Conservation (phyloP, 2,329 filamentous ascomycete genomes). For the Lasiodiplodia citricola region DNA sequence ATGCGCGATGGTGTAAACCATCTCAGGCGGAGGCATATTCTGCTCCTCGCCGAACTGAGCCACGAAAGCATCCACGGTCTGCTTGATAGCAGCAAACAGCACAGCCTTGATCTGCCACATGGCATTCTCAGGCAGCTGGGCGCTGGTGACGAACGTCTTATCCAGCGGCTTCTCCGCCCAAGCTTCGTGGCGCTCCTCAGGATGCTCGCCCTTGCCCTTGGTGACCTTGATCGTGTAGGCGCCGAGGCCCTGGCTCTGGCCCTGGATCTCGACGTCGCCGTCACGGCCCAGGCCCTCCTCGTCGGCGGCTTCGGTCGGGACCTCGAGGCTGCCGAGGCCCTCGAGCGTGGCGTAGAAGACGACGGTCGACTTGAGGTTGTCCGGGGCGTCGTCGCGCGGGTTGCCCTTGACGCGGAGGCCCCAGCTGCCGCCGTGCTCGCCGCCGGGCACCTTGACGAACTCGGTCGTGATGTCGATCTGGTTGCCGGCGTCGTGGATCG, state of each 20-base stretch:
- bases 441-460: slow-evolving; percentile 91
- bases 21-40: slow-evolving; percentile 79
- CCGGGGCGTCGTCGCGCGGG: slow-evolving; percentile 70
- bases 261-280: slow-evolving; percentile 71
- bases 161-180: slow-evolving; percentile 73
- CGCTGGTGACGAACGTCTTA: slow-evolving; percentile 75
- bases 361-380: slow-evolving; percentile 74
- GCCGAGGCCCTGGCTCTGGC: slow-evolving; percentile 73
- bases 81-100: slow-evolving; percentile 67
- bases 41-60: slow-evolving; percentile 63
- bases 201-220: slow-evolving; percentile 68
- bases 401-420: slow-evolving; percentile 84
- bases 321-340: slow-evolving; percentile 70
- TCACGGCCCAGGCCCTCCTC: slow-evolving; percentile 60
- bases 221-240: slow-evolving; percentile 81
- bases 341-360: slow-evolving; percentile 85
- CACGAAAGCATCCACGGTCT: slow-evolving; percentile 64
- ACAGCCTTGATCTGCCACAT: slow-evolving; percentile 83
- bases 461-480: slow-evolving; percentile 88
- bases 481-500: slow-evolving; percentile 89
- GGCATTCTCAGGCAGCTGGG: slow-evolving; percentile 68
- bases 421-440: slow-evolving; percentile 87
- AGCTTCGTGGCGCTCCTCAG: slow-evolving; percentile 64
- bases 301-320: slow-evolving; percentile 52
- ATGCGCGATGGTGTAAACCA: slow-evolving; percentile 80